Evolutionary conservation across 2,329 filamentous ascomycete species (phyloP).

Genomic region (Colletotrichum godetiae): DNA sequence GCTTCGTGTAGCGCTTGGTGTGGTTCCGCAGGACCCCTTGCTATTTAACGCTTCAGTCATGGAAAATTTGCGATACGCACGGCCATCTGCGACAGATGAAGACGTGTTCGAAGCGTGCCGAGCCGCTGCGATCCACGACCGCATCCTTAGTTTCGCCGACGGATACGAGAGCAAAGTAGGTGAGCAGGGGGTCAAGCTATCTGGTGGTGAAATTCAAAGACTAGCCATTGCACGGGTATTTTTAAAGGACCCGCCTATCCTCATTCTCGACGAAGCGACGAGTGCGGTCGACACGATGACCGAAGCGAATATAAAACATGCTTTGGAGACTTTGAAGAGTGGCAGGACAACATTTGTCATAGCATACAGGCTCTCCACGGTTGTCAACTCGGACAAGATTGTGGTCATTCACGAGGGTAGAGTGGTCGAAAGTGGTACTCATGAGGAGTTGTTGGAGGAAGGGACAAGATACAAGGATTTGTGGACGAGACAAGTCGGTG

Average conservation of each 20-base stretch:
- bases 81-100: neutral
- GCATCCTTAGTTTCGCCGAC: constrained; percentile 62
- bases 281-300: constrained; percentile 71
- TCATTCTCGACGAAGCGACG: constrained; percentile 81
- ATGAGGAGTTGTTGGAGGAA: constrained; percentile 52
- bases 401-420: constrained; percentile 14
- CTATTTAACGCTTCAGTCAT: constrained; percentile 75
- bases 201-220: constrained; percentile 78
- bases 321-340: constrained; percentile 63
- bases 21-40: constrained; percentile 81
- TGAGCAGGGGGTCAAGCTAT: constrained; percentile 74
- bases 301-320: constrained; percentile 72
- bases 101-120: constrained; percentile 30
- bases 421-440: constrained; percentile 1
- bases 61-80: constrained; percentile 69
- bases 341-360: constrained; percentile 46
- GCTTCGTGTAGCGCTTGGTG: constrained; percentile 53
- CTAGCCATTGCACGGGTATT: constrained; percentile 79
- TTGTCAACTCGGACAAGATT: constrained; percentile 21
- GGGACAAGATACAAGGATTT: constrained; percentile 62
- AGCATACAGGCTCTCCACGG: constrained; percentile 24
- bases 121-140: constrained; percentile 67
- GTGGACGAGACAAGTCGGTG: constrained; percentile 58
- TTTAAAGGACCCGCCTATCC: constrained; percentile 71
- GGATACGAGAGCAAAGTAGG: constrained; percentile 74